phyloP scores from a whole-genome alignment of 1,284 basidiomycete species.

The Cryptococcus maquisensis region DNA sequence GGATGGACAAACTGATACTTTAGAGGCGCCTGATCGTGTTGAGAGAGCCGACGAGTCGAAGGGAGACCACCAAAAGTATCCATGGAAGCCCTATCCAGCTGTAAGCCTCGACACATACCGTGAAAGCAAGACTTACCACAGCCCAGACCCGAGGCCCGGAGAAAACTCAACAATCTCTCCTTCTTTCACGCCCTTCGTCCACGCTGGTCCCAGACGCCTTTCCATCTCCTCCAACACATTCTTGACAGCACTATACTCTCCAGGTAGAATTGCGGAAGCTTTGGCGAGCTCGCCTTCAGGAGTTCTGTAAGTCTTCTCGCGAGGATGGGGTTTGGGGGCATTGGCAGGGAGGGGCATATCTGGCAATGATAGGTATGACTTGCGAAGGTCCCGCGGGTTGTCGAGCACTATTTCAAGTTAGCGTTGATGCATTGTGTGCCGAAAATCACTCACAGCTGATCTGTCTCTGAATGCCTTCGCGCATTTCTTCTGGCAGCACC shows the following conservation, averaged over 20 bases:
- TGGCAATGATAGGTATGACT: conserved; percentile 20
- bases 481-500: conserved; percentile 63
- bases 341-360: not conserved
- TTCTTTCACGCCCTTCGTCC: conserved; percentile 18
- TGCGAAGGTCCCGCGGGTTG: conserved; percentile 23
- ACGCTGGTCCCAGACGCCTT: conserved; percentile 37
- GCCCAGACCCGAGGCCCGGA: conserved; percentile 47
- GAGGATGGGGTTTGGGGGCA: conserved; percentile 10
- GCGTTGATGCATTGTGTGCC: not conserved
- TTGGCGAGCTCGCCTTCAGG: conserved; percentile 41
- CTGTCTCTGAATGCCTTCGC: conserved; percentile 35
- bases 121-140: conserved; percentile 44
- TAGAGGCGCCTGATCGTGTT: conserved; percentile 14
- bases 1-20: conserved; percentile 29
- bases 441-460: conserved; percentile 40
- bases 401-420: conserved; percentile 9
- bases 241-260: conserved; percentile 49
- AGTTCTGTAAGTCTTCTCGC: conserved; percentile 18
- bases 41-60: conserved; percentile 1
- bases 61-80: conserved; percentile 32
- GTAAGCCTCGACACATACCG: conserved; percentile 2
- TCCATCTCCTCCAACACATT: conserved; percentile 48
- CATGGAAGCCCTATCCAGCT: conserved; percentile 14
- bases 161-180: conserved; percentile 46
- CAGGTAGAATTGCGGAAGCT: conserved; percentile 50